phyloP scores from a whole-genome alignment of 2,329 filamentous ascomycete genomes.

The Drechslerella stenobrocha region DNA sequence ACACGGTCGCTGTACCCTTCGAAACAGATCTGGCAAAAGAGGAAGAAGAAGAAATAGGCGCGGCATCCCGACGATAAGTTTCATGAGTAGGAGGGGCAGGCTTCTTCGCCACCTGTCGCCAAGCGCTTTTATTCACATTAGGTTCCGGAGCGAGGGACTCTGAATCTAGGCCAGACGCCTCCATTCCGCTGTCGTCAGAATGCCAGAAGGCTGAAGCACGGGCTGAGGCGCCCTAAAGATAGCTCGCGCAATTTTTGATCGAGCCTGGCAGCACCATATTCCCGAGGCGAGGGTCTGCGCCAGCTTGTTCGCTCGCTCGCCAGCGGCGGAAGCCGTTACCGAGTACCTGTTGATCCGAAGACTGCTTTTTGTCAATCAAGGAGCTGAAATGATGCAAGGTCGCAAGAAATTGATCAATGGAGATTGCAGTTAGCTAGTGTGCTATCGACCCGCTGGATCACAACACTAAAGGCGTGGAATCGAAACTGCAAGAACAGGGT shows the following conservation, averaged over 20 bases:
- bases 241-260: slow-evolving; percentile 24
- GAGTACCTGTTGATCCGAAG: slow-evolving; percentile 32
- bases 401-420: slow-evolving; percentile 12
- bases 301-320: background rate
- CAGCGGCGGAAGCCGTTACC: slow-evolving; percentile 17
- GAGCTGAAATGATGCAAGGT: slow-evolving; percentile 35
- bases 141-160: background rate
- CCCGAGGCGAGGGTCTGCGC: slow-evolving; percentile 30
- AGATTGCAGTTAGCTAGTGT: slow-evolving; percentile 36
- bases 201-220: slow-evolving; percentile 28
- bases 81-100: background rate
- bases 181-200: background rate
- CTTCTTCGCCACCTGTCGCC: background rate
- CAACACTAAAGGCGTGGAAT: background rate
- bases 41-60: background rate
- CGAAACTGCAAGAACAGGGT: background rate
- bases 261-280: slow-evolving; percentile 3
- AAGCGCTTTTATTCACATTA: background rate
- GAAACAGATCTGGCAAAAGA: background rate
- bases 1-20: background rate
- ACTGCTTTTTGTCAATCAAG: slow-evolving; percentile 1
- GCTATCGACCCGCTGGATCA: slow-evolving; percentile 28
- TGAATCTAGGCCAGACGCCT: background rate
- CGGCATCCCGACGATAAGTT: slow-evolving; percentile 1
- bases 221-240: slow-evolving; percentile 23